A percentile compares a stretch with the other conserved stretches of the same genome.
Conservation (phyloP, 2,329 filamentous ascomycete species). For the Diaporthe sp. region DNA sequence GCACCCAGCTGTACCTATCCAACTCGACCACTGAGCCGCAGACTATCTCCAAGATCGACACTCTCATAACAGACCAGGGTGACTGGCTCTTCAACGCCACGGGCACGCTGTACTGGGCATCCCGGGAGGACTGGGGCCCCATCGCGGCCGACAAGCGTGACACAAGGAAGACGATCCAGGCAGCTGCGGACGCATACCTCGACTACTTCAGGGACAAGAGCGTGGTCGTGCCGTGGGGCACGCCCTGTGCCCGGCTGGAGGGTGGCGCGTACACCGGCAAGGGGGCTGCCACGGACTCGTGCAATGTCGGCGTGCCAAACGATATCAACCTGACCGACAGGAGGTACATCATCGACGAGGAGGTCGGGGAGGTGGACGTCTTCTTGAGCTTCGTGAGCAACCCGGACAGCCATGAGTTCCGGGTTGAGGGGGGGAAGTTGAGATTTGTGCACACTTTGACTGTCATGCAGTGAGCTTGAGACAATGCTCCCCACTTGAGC, state of each 20-base stretch:
- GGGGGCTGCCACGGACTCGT: conserved; percentile 49
- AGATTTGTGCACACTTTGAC: conserved; percentile 46
- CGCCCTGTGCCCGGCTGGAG: conserved; percentile 54
- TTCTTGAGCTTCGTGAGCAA: conserved; percentile 44
- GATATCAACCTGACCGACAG: conserved; percentile 46
- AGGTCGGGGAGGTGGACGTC: conserved; percentile 44
- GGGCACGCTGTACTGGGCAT: conserved; percentile 52
- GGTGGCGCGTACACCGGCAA: conserved; percentile 53
- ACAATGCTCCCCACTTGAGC: no score
- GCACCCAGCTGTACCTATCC: conserved; percentile 53
- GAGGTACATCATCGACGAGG: conserved; percentile 48
- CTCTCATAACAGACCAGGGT: conserved; percentile 52
- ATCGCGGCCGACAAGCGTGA: conserved; percentile 52
- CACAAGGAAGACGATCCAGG: conserved; percentile 52
- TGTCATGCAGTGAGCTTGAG: conserved; percentile 42
- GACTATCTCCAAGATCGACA: conserved; percentile 47
- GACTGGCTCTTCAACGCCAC: conserved; percentile 58
- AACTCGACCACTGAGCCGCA: conserved; percentile 36
- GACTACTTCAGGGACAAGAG: conserved; percentile 55
- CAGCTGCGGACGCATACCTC: conserved; percentile 54
- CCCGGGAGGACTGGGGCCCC: conserved; percentile 52
- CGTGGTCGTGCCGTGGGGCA: conserved; percentile 55
- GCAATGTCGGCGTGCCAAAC: conserved; percentile 54
- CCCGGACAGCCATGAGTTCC: conserved; percentile 46
- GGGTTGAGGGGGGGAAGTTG: conserved; percentile 44